Conservation (phyloP, 73 alveolate species). For the Tetrahymena elliotti region DNA sequence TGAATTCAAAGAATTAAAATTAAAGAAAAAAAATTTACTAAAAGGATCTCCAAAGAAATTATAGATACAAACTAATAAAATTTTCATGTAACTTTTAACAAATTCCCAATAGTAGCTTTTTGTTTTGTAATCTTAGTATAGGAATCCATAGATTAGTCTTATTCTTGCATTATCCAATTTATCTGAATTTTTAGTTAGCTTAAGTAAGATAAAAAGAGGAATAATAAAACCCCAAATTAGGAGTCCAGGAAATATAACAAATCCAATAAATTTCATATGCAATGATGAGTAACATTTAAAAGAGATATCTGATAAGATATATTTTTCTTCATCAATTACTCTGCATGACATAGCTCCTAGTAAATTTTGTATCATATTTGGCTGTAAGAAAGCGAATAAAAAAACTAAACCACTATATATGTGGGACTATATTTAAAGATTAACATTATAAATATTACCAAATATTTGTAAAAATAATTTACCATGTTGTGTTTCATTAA, state of each 20-base stretch:
- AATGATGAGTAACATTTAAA: background rate
- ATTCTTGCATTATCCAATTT: background rate
- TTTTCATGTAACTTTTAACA: background rate
- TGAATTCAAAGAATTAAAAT: background rate
- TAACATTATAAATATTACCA: background rate
- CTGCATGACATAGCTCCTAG: constrained; percentile 9
- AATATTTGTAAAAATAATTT: background rate
- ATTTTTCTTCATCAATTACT: background rate
- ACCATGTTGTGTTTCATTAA: background rate
- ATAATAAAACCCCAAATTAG: background rate
- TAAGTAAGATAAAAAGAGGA: constrained; percentile 6
- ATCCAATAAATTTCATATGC: constrained; percentile 3
- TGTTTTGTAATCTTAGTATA: background rate
- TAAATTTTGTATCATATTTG: constrained; percentile 5
- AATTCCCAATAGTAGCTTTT: background rate
- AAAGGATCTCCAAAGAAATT: background rate
- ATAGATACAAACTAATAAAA: background rate
- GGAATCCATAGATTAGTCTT: constrained; percentile 2
- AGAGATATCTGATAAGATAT: constrained; percentile 16
- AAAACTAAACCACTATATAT: constrained; percentile 6
- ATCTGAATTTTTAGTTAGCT: background rate
- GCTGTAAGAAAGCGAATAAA: background rate
- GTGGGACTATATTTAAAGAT: background rate
- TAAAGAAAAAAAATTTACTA: background rate
- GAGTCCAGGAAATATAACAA: constrained; percentile 3